These are phyloP conservation scores for Ophiostoma novo-ulmi DNA, from an alignment of 2,329 filamentous ascomycete species.

Conservation along the genomic window DNA sequence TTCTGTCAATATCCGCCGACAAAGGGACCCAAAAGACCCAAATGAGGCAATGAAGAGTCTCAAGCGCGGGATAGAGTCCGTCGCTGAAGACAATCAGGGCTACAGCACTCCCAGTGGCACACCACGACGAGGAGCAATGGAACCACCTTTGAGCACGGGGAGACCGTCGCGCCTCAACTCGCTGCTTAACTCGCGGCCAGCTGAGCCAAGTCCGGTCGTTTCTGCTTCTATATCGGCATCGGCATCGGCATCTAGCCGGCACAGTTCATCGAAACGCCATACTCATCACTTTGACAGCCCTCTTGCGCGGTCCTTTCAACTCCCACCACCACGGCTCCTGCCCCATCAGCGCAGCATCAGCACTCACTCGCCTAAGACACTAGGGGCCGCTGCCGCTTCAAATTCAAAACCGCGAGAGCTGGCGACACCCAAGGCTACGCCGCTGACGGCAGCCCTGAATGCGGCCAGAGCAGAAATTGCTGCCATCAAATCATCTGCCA, in stretches of 20 bases:
- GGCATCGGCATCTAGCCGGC: background rate
- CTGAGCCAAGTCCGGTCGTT: slow-evolving; percentile 22
- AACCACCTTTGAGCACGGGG: background rate
- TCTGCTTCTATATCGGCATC: background rate
- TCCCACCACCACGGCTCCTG: slow-evolving; percentile 22
- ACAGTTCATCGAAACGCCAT: background rate
- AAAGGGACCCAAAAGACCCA: background rate
- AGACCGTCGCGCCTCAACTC: slow-evolving; percentile 20
- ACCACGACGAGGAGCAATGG: background rate
- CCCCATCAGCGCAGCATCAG: slow-evolving; percentile 7
- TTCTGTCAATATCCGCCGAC: slow-evolving; percentile 22
- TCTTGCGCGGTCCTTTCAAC: slow-evolving; percentile 20
- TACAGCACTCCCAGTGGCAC: slow-evolving; percentile 2
- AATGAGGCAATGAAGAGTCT: background rate
- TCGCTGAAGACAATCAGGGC: slow-evolving; percentile 18
- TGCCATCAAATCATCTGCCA: background rate
- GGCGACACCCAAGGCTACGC: background rate
- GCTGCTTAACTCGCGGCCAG: slow-evolving; percentile 24
- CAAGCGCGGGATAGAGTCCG: slow-evolving; percentile 23
- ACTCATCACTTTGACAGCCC: slow-evolving; percentile 11
- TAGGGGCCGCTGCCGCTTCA: background rate
- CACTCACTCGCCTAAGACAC: background rate
- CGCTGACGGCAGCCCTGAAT: slow-evolving; percentile 8
- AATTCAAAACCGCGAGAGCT: background rate
- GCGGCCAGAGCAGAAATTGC: slow-evolving; percentile 16